phyloP scores from a whole-genome alignment of 306 rosid species.

The Begonia loranthoides region DNA sequence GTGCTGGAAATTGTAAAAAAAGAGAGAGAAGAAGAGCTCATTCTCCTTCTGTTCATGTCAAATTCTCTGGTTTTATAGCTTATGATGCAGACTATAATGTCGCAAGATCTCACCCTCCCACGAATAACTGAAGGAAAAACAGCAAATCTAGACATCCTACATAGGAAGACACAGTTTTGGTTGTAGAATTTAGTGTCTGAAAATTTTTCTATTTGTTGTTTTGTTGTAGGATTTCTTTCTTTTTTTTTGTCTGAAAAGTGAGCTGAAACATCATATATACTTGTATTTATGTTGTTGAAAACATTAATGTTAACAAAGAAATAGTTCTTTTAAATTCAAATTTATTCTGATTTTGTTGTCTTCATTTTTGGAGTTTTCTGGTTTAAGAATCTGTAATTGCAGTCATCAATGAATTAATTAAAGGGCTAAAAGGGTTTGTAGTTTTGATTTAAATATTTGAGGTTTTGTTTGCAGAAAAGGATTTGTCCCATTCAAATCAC shows the following conservation, averaged over 20 bases:
- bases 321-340: not conserved
- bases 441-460: too few relatives aligned
- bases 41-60: not conserved
- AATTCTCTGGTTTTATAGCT: slow-evolving; percentile 1
- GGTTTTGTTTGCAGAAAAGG: too few relatives aligned
- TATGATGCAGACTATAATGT: slow-evolving; percentile 9
- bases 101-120: slow-evolving; percentile 12
- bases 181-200: not conserved
- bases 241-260: too few relatives aligned
- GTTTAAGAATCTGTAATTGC: too few relatives aligned
- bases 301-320: not conserved
- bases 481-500: too few relatives aligned
- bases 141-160: not conserved
- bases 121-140: slow-evolving; percentile 2
- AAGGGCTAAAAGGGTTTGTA: too few relatives aligned
- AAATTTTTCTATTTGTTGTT: not conserved
- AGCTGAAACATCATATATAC: not conserved
- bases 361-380: not conserved
- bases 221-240: not conserved
- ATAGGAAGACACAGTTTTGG: not conserved
- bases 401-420: too few relatives aligned
- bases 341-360: not conserved
- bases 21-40: not conserved
- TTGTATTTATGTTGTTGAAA: not conserved
- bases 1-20: not conserved